Percentiles rank a stretch among this genome's conserved stretches.
phyloP scores from a whole-genome alignment of 2,329 filamentous ascomycete genomes.

The Chaetomiaceae sp. region DNA sequence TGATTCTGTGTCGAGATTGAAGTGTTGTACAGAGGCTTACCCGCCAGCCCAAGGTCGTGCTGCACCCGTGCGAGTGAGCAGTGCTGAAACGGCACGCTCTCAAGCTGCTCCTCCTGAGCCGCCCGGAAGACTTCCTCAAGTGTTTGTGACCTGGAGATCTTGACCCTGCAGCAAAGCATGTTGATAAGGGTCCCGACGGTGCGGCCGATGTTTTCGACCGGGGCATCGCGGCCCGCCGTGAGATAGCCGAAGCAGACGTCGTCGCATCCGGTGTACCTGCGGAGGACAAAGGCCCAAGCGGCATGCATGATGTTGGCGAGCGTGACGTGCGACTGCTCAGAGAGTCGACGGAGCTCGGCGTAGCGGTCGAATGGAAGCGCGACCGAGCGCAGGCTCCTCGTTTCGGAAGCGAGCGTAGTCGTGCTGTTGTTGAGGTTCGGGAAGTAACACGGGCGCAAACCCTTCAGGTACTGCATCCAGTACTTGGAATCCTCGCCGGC shows the following conservation, averaged over 20 bases:
- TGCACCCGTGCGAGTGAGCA: conserved; percentile 25
- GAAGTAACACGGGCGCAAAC: conserved; percentile 24
- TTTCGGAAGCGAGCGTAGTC: not conserved
- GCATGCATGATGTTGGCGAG: conserved; percentile 28
- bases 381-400: conserved; percentile 7
- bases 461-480: conserved; percentile 22
- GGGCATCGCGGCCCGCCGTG: conserved; percentile 22
- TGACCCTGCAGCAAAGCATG: conserved; percentile 26
- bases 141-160: conserved; percentile 5
- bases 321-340: conserved; percentile 19
- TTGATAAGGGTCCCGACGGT: conserved; percentile 26
- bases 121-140: conserved; percentile 19
- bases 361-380: conserved; percentile 21
- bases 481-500: conserved; percentile 16
- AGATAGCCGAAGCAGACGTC: conserved; percentile 27
- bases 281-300: conserved; percentile 26
- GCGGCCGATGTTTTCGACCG: conserved; percentile 18
- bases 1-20: conserved; percentile 26
- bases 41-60: conserved; percentile 24
- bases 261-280: conserved; percentile 23
- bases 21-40: conserved; percentile 26
- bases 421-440: conserved; percentile 17
- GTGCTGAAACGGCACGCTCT: conserved; percentile 22
- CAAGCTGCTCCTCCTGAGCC: conserved; percentile 23
- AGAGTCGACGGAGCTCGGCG: conserved; percentile 21